A percentile compares a stretch with the other conserved stretches of the same genome.
These are phyloP conservation scores for Wallacemonas sp. DNA, from an alignment of 208 protist genomes.

Conservation along the genomic window DNA sequence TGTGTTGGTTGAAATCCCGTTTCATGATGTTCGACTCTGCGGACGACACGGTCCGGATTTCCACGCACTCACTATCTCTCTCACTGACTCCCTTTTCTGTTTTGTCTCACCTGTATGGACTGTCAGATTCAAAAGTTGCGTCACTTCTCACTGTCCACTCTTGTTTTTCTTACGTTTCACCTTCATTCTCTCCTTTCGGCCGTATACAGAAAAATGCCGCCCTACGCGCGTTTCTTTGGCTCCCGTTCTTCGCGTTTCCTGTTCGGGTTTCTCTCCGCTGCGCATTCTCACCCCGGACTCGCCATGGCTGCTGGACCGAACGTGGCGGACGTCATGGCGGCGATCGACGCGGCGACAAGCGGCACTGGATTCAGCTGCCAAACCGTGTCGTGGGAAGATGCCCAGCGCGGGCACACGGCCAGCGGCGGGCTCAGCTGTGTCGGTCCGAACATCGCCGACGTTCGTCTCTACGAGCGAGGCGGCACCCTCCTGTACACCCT, in stretches of 20 bases:
- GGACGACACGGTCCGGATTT: no score
- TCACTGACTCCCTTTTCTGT: no score
- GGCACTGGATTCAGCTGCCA: background rate
- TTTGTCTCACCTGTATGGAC: no score
- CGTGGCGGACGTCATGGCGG: background rate
- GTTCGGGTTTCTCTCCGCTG: no score
- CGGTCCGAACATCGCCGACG: background rate
- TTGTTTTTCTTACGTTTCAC: background rate
- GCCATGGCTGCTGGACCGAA: background rate
- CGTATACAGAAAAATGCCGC: no score
- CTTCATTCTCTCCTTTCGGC: background rate
- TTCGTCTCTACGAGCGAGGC: background rate
- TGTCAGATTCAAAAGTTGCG: no score
- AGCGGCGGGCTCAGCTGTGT: background rate
- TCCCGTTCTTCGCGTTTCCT: no score
- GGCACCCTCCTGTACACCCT: background rate
- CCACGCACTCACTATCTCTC: no score
- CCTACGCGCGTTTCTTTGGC: no score
- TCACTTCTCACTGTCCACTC: no score
- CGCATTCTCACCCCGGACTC: background rate
- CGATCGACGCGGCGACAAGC: background rate
- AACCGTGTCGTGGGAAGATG: background rate
- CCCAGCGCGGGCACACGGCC: background rate
- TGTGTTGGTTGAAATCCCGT: no score
- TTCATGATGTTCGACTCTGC: no score